Base-by-base conservation (phyloP, 176 grass and related monocot genomes). In the Avena eriantha region DNA sequence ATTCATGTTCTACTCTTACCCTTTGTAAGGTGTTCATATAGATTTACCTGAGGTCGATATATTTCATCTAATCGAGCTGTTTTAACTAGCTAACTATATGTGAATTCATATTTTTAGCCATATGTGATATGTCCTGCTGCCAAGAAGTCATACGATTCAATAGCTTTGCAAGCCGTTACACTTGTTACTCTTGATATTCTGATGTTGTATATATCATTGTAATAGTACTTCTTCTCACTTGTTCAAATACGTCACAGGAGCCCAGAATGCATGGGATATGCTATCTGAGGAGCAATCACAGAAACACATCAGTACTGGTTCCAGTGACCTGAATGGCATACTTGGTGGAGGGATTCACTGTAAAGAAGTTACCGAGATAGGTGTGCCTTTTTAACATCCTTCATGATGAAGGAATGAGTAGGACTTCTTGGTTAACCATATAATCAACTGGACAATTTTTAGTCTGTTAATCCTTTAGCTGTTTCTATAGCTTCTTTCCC, bases 331-430 rank as follows among this genome's bases (percentile, higher is more conserved):
- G 54, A 90, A 98, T 64, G 41, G 49, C 54, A 93, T 98, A 93
- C 97, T 98, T 80, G 94, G 97, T 91, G 97, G 94, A 68, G 97
- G 94, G 47, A 94, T 98, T 87, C 97, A 91, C 85, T 96, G 93
- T 80, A 94, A 94, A 91, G 92, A 96, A 91, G 97, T 98, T 72
- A 94, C 97, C 5, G 94, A 96, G 93, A 85, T 96, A 78, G 94
- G 97, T 98, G 80, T 73, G 82, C 58, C 46, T 70, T 71, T 53
- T 66, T 41, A 61, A 58, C 29, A 49, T 63, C 22, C 24, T 41
- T 17, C 9, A 18, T 89, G 59, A 36, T 19, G 49, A 66, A 78
- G 59, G 23, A 10, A 35, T n/a, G 18, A 46, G 21, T 57, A 81
- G 74, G 56, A 48, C 45, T 18, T 80, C 29, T 56, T 67, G 46